Conservation (phyloP, 2,329 filamentous ascomycete species). For the Ceratocystis albifundus region DNA sequence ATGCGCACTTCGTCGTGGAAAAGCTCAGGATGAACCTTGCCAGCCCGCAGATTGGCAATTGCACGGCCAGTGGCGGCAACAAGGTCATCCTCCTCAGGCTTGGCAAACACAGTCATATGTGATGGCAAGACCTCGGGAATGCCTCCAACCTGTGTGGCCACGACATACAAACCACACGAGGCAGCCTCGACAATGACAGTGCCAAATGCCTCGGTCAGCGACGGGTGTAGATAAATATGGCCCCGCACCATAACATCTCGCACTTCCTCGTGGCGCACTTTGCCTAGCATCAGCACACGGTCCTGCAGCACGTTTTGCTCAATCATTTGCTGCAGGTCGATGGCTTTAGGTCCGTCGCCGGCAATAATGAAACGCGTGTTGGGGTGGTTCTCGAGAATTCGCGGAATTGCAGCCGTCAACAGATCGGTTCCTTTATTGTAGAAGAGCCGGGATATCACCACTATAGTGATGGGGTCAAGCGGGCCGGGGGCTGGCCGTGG, state of each 20-base stretch:
- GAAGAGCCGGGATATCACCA: slow-evolving; percentile 93
- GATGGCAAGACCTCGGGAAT: slow-evolving; percentile 92
- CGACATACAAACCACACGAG: slow-evolving; percentile 88
- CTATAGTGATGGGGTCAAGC: slow-evolving; percentile 82
- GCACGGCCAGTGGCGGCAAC: slow-evolving; percentile 81
- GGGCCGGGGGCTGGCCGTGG: slow-evolving; percentile 62
- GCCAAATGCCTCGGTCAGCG: slow-evolving; percentile 89
- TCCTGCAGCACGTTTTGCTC: slow-evolving; percentile 91
- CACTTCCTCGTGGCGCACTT: slow-evolving; percentile 90
- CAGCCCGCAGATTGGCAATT: slow-evolving; percentile 73
- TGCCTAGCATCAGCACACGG: slow-evolving; percentile 81
- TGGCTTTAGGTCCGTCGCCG: slow-evolving; percentile 89
- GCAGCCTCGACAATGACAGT: slow-evolving; percentile 97
- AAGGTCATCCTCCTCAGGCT: slow-evolving; percentile 90
- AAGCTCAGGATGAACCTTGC: slow-evolving; percentile 77
- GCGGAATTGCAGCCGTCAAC: slow-evolving; percentile 87
- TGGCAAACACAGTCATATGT: slow-evolving; percentile 96
- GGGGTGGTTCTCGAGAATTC: slow-evolving; percentile 76
- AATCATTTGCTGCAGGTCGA: slow-evolving; percentile 96
- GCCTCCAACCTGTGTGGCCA: slow-evolving; percentile 90
- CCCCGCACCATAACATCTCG: slow-evolving; percentile 94
- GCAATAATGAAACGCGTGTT: slow-evolving; percentile 96
- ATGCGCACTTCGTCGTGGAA: slow-evolving; percentile 96
- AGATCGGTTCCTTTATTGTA: slow-evolving; percentile 98
- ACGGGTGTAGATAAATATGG: slow-evolving; percentile 92